A percentile compares a stretch with the other conserved stretches of the same genome.
Evolutionary conservation across 306 rosid species (phyloP).

Genomic region (peach (Prunus persica)): DNA sequence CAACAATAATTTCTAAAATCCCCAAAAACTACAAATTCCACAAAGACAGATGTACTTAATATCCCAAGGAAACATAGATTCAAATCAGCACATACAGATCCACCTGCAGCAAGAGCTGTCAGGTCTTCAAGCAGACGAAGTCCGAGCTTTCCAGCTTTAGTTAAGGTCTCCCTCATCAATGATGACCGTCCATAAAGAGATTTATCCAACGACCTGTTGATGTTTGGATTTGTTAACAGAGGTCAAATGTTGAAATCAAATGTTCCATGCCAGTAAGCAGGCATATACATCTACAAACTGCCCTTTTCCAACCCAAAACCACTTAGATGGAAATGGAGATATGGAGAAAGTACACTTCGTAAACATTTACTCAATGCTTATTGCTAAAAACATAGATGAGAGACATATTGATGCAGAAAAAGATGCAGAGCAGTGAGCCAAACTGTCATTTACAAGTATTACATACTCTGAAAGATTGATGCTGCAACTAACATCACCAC

Average conservation of each 20-base stretch:
- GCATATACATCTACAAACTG: background rate
- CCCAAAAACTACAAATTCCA: slow-evolving; percentile 17
- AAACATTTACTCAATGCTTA: background rate
- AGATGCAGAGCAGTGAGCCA: background rate
- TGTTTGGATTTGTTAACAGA: slow-evolving; percentile 16
- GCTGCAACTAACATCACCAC: slow-evolving; percentile 76
- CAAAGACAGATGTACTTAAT: slow-evolving; percentile 15
- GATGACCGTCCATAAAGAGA: slow-evolving; percentile 53
- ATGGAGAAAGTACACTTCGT: background rate
- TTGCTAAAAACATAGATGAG: background rate
- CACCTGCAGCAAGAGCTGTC: slow-evolving; percentile 99
- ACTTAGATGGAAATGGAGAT: slow-evolving; percentile 5
- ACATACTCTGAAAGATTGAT: slow-evolving; percentile 75
- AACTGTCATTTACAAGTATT: slow-evolving; percentile 6
- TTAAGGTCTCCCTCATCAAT: slow-evolving; percentile 63
- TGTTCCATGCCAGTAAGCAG: slow-evolving; percentile 19
- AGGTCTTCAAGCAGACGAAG: slow-evolving; percentile 93
- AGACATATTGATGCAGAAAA: slow-evolving; percentile 15
- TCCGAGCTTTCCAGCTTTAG: slow-evolving; percentile 86
- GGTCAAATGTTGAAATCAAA: slow-evolving; percentile 14
- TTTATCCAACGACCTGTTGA: slow-evolving; percentile 65
- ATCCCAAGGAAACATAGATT: slow-evolving; percentile 24
- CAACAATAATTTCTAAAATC: slow-evolving; percentile 16
- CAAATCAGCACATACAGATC: slow-evolving; percentile 91
- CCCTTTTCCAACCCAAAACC: background rate